Percentiles rank a stretch among this genome's conserved stretches.
Conservation (phyloP, 2,329 filamentous ascomycete species). For the Colletotrichum siamense region DNA sequence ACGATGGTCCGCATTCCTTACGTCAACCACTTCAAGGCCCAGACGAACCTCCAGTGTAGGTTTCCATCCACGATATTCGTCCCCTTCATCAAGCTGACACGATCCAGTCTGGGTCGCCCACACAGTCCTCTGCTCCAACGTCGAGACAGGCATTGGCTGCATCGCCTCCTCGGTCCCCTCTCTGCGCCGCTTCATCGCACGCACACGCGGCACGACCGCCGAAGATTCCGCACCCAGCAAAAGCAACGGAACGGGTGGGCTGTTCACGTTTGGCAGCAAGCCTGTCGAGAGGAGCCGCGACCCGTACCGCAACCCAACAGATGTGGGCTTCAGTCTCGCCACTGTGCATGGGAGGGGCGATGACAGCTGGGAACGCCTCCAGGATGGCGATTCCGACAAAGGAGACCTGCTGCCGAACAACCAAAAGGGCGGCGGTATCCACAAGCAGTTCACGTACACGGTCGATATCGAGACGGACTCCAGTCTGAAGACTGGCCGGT, state of each 20-base stretch:
- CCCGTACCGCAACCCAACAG: constrained; percentile 16
- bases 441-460: constrained; percentile 18
- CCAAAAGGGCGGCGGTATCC: constrained; percentile 10
- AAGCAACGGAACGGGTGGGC: not conserved
- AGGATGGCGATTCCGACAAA: constrained; percentile 22
- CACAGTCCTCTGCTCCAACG: constrained; percentile 26
- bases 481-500: not conserved
- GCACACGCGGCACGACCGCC: constrained; percentile 6
- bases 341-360: constrained; percentile 17
- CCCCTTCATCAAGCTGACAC: not conserved
- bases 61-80: no score
- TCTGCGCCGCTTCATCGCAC: constrained; percentile 21
- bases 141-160: constrained; percentile 27
- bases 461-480: constrained; percentile 12
- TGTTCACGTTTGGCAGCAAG: constrained; percentile 21
- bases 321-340: constrained; percentile 17
- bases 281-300: constrained; percentile 11
- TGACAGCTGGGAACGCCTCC: constrained; percentile 21
- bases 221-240: constrained; percentile 5
- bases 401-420: constrained; percentile 9
- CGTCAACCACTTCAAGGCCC: constrained; percentile 23
- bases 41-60: constrained; percentile 19
- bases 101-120: constrained; percentile 22
- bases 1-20: constrained; percentile 29
- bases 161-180: constrained; percentile 25